Base-by-base conservation (phyloP, 108 stramenopile species). In the Pseudonitzschia multistriata region DNA sequence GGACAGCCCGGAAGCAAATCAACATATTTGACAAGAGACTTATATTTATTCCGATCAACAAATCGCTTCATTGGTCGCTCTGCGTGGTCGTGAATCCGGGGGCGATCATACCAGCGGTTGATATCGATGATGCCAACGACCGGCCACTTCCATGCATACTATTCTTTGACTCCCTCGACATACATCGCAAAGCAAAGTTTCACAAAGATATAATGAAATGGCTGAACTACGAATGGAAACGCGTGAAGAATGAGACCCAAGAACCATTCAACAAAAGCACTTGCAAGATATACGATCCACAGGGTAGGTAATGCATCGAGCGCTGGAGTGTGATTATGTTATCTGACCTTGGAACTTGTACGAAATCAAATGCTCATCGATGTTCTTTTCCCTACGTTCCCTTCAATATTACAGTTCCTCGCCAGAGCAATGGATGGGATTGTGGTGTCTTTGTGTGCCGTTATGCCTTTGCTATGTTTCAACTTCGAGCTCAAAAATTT, bases 11-110 rank as follows among this genome's bases (percentile, higher is more conserved):
- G 67, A 93, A 89, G 59, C 85, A 87, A 48, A 88, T 96, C 31
- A 81, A 96, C 71, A 81, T 98, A 14, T 97, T 98, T 70, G 39
- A 78, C 14, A 95, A 96, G 77, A 86, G 86, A 61, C 74, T 96
- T 10, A 82, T 97, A 27, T 89, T 97, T 67, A 79, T 99, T n/a
- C 98, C 98, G 0, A 84, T 99, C 59, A 96, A 95, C 76, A 90
- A 92, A 72, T 60, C 74, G 60, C 67, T 97, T 42, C 98, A 99
- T 79, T 99, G 98, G 98, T 95, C 93, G 27, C 82, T 99, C 7
- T 94, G 92, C 59, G 93, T 95, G 42, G 83, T 97, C 49, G 88
- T 90, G 56, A 96, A 97, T 76, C 96, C 96, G 25, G 93, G 93
- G 15, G 42, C 48, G 0, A 83, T 96, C 52, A 63, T 61, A 33